Base-by-base conservation (phyloP, 2,329 filamentous ascomycete species). In the Aureobasidium pullulans region DNA sequence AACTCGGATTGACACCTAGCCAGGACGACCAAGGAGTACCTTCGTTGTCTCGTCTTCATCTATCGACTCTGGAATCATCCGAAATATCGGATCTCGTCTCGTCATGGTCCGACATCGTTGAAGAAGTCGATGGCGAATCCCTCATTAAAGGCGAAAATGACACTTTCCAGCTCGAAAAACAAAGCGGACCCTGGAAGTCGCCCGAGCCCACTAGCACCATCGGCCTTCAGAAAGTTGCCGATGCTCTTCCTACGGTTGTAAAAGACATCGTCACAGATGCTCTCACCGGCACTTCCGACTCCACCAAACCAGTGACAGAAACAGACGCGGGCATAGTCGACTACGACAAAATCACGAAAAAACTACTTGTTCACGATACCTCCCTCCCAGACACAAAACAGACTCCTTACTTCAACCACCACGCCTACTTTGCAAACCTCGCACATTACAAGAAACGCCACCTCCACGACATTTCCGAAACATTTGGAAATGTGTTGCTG, bases 341-440 rank as follows among this genome's bases (percentile, higher is more conserved):
- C 70, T 92, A 93, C 77, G 83, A 84, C 65, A 79, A 83, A 42
- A 75, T 93, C 31, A 75, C 85, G 50, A 96, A 96, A 73, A 81
- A 78, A 15, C 79, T 99, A 23, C 77, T 92, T 5, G 77, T 88
- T 0, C 89, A 96, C 66, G 84, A 90, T 40, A 76, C 79, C 3
- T 75, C 75, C 1, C 82, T 86, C 63, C 92, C 93, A 0, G 79
- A 84, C 6, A 78, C 79, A 3, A 88, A 88, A 67, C 80, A 87
- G 54, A 96, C 91, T 0, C 91, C 92, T 0, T 86, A 86, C 66
- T 97, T 97, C 75, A 89, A 95, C 66, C 91, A 96, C 68, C 77
- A 86, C 60, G 78, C 85, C 1, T 97, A 86, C 72, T 97, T 87
- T 71, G 77, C 83, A 4, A 87, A 87, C 61, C 78, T 97, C 9